phyloP scores from a whole-genome alignment of 2,329 filamentous ascomycete genomes.

The Xylariomycetidae sp. region DNA sequence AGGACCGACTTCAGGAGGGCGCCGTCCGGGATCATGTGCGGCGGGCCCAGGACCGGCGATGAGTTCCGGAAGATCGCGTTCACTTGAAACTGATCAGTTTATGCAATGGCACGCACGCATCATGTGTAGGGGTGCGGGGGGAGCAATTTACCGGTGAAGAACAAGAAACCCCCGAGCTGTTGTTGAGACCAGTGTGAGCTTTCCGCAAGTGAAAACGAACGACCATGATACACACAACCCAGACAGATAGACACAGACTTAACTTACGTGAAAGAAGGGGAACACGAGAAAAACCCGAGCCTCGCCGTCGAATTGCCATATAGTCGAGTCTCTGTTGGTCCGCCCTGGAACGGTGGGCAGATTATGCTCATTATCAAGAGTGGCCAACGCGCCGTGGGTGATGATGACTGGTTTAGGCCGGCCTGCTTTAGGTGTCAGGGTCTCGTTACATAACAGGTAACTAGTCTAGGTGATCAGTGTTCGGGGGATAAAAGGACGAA shows the following conservation, averaged over 20 bases:
- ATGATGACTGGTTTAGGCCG: conserved; percentile 7
- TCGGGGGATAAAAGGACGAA: neutral
- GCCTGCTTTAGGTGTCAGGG: conserved; percentile 1
- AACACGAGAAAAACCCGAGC: neutral
- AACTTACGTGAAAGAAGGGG: neutral
- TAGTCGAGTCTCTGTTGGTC: neutral
- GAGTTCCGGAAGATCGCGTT: conserved; percentile 9
- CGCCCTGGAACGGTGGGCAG: neutral
- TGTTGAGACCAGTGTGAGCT: neutral
- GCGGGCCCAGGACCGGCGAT: conserved; percentile 11
- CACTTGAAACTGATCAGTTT: conserved; percentile 1
- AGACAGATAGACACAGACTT: neutral
- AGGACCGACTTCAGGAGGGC: conserved; percentile 9
- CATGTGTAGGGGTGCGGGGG: neutral
- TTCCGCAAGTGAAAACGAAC: neutral
- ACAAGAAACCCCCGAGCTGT: conserved; percentile 3
- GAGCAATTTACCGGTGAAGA: conserved; percentile 7
- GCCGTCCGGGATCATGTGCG: conserved; percentile 10
- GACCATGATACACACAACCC: neutral
- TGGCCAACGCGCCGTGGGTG: conserved; percentile 5
- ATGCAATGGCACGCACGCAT: no score
- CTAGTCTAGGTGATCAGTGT: no score
- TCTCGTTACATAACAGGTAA: no score
- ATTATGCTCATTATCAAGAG: conserved; percentile 5
- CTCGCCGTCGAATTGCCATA: neutral